Evolutionary conservation across 495 filamentous ascomycete species (phyloP), one percentile per base, ranked within the genome.

Genomic region (Neurospora sp.): DNA sequence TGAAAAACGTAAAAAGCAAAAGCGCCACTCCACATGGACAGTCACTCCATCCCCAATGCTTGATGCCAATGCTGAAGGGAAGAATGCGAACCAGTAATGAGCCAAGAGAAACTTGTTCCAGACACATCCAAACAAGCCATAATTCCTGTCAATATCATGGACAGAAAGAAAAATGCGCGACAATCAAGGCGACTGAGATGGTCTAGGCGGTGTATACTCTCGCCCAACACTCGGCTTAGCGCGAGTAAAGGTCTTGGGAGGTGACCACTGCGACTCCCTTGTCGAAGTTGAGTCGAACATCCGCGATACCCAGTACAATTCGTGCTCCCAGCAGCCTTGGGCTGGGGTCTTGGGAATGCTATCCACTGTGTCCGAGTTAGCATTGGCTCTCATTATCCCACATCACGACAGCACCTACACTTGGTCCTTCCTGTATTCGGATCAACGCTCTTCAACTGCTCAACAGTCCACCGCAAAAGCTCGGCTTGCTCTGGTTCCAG

Each of bases 281-380:
- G 72, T 40, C 8, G 72, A 38, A 1, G 68, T 45, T 5, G 76
- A 72, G 0, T 68, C 68, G 37, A 80, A 79, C 78, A 81, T 78
- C 31, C 59, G 70, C 20, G 79, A 79, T 8, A 79, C 31, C 76
- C 78, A 81, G 27, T 70, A 79, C 4, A 81, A 38, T n/a, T 77
- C 75, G 65, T 77, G 35, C 12, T 81, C 79, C 79, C 79, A 81
- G 59, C 75, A 76, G 18, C 75, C 78, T 6, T 73, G 72, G 2
- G n/a, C 10, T 9, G 76, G 74, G 2, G 71, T 72, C 6, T 40
- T 70, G 1, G 76, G 74, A 40, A 79, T 75, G 0, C 10, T 65
- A 9, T 39, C 69, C n/a, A 71, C 79, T 81, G 41, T 14, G 16
- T 2, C 20, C 39, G 3, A 16, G 41, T 75, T 35, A 75, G 72